Base-by-base conservation (phyloP, 1,284 basidiomycete genomes). In the Ganoderma lucidum region DNA sequence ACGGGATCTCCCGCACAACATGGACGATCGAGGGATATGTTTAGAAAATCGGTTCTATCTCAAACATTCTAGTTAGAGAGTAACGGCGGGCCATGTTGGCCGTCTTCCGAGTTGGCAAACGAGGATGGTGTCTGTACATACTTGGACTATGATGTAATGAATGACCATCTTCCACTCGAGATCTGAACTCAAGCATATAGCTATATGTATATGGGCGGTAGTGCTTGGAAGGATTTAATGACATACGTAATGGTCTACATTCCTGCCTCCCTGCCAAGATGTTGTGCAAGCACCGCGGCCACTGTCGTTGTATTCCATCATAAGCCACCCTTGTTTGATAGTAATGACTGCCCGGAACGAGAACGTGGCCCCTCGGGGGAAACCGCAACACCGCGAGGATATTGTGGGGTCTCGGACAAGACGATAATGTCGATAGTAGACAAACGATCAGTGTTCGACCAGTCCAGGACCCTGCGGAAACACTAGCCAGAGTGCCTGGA, bases 381-480 rank as follows among this genome's bases (percentile, higher is more conserved):
- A 32, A 56, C 53, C 53, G 53, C 53, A 35, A 56, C 53, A 51
- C 30, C 4, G 6, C 30, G 12, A 15, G 8, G 53, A 15, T 32
- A 15, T 32, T 32, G 30, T 56, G 28, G 4, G 30, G 53, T 32
- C 53, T 56, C 3, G 53, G 8, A 17, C 30, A 15, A 15, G 53
- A 56, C 6, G 53, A 35, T 19, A 56, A 56, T 30, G 30, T 32
- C 4, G 53, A 56, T 45, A 45, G 8, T 8, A n/a, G 9, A 28
- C 45, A 51, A 23, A 51, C 35, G 32, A 35, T 35, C 30, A 56
- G 32, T 19, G 53, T 56, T 56, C 15, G 53, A 56, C 53, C 53
- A 56, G 53, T 19, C 53, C 53, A 56, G 53, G 5, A 56, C 53
- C 53, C 30, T 30, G 53, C 35, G 58, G n/a, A 60, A 37, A 60